Evolutionary conservation across 805 yeast genomes (phyloP), one percentile per base, ranked within the genome.

Genomic region (Naumovozyma castellii): DNA sequence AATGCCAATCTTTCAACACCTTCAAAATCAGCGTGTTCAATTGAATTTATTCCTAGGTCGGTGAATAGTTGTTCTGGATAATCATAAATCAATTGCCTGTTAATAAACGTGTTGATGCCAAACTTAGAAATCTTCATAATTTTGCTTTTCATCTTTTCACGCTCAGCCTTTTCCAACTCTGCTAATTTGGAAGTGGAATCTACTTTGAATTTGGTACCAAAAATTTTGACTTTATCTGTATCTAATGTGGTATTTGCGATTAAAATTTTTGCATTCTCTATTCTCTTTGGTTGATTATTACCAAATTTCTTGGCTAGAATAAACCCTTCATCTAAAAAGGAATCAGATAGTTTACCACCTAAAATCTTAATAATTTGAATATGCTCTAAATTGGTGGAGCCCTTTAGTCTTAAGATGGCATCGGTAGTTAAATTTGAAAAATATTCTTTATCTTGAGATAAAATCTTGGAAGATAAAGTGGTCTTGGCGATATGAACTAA

Each of bases 11-110:
- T 79, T 69, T 92, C 98, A 40, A 92, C 85, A 56, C 97, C 99
- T 56, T 85, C 97, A 54, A 92, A 92, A 64, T 92, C 98, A 13
- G 98, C 97, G 59, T 92, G 98, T 64, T 92, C 98, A 47, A 92
- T 86, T 17, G 96, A 79, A 63, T 85, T 88, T 53, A 92, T 84
- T 40, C 79, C 77, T 33, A 86, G 65, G 51, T 90, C 98, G 4
- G 94, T 74, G 56, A 92, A 84, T 50, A 92, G 71, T 65, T 85
- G 96, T 66, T 92, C 98, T 18, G 98, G 98, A 75, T 90, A 92
- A 68, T 92, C 97, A 66, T 92, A 92, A 57, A 92, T 92, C 57
- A 92, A 75, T 67, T 92, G 98, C 59, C 98, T 79, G 69, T 92
- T 92, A 51, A 92, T 87, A 61, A 92, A 92, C 53, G 90, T 79